Percentiles rank a stretch among this genome's conserved stretches.
phyloP scores from a whole-genome alignment of 306 rosid species.

The Elaeagnus macrophylla region DNA sequence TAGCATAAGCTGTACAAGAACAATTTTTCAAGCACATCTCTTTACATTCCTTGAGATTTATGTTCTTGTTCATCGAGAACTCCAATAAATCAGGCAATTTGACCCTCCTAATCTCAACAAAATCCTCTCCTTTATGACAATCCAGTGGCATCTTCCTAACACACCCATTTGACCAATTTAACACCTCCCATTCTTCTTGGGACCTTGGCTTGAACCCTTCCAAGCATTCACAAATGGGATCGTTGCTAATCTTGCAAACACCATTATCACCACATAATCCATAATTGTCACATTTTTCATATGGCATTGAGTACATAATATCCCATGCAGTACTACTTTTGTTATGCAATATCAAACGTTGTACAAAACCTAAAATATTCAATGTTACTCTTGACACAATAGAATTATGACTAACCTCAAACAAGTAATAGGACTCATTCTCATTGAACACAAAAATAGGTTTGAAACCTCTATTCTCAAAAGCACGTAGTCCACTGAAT shows the following conservation, averaged over 20 bases:
- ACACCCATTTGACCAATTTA: conserved; percentile 29
- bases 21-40: conserved; percentile 26
- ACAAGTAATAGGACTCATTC: background rate
- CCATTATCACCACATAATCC: conserved; percentile 30
- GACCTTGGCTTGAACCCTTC: conserved; percentile 28
- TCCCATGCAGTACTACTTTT: background rate
- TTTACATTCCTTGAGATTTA: conserved; percentile 21
- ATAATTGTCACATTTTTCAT: conserved; percentile 24
- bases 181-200: conserved; percentile 9
- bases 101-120: conserved; percentile 10
- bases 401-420: background rate
- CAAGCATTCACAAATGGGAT: conserved; percentile 24
- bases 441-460: background rate
- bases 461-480: background rate
- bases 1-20: conserved; percentile 35
- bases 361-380: too few relatives aligned
- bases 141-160: conserved; percentile 12
- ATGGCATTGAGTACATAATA: conserved; percentile 15
- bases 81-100: conserved; percentile 31
- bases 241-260: conserved; percentile 1
- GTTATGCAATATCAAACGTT: too few relatives aligned
- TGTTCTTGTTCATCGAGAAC: conserved; percentile 15
- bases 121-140: conserved; percentile 20
- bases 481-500: background rate
- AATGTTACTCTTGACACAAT: too few relatives aligned